Evolutionary conservation across 2,329 filamentous ascomycete species (phyloP).

Genomic region (Botrytis deweyae): DNA sequence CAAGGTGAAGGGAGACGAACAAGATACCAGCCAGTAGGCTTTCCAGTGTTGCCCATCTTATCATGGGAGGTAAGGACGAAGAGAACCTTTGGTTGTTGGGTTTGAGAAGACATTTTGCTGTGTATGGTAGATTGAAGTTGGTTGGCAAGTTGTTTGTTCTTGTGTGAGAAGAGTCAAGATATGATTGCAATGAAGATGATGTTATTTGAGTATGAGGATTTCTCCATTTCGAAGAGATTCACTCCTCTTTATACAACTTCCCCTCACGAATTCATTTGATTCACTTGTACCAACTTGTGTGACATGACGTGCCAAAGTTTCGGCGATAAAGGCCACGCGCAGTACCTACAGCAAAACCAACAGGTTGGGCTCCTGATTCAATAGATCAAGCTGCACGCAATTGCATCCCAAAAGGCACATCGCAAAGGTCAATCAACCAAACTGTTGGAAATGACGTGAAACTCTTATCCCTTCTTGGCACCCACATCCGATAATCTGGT

Average conservation of each 20-base stretch:
- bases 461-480: neutral
- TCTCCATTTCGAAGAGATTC: neutral
- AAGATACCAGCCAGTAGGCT: slow-evolving; percentile 55
- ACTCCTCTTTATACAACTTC: slow-evolving; percentile 1
- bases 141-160: neutral
- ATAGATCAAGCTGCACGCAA: neutral
- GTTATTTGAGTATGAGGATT: neutral
- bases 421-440: neutral
- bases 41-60: slow-evolving; percentile 36
- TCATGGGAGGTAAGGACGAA: slow-evolving; percentile 50
- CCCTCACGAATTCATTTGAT: neutral
- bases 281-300: neutral
- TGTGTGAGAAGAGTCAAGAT: neutral
- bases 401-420: neutral
- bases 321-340: neutral
- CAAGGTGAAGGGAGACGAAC: slow-evolving; percentile 35
- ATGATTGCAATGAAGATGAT: neutral
- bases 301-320: neutral
- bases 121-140: slow-evolving; percentile 1
- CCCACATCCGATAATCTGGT: neutral
- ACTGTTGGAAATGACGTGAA: neutral
- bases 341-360: neutral
- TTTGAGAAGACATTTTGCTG: slow-evolving; percentile 18
- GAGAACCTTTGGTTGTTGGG: slow-evolving; percentile 47
- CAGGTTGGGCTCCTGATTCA: neutral